These are phyloP conservation scores for Trichoderma lentiforme DNA, from an alignment of 2,329 filamentous ascomycete genomes.

Conservation along the genomic window DNA sequence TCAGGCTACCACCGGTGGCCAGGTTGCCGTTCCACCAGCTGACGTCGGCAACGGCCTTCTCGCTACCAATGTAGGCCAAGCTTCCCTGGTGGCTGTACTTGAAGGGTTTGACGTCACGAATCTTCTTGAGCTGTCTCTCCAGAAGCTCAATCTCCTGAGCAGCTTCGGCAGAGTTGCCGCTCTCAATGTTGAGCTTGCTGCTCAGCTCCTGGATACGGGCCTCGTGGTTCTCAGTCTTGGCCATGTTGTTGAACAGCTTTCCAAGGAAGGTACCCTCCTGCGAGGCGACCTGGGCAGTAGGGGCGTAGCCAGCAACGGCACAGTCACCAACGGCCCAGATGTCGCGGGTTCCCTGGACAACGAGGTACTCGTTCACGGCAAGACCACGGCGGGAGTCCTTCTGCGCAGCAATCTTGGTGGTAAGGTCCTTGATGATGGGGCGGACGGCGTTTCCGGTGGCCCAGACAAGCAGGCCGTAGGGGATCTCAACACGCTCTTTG, in stretches of 20 bases:
- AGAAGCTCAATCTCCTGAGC: constrained; percentile 75
- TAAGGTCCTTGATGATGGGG: constrained; percentile 84
- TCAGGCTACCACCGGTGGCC: constrained; percentile 86
- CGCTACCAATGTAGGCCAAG: constrained; percentile 95
- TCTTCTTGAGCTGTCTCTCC: constrained; percentile 80
- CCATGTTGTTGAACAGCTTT: constrained; percentile 97
- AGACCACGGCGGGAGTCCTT: constrained; percentile 93
- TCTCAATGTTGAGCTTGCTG: constrained; percentile 56
- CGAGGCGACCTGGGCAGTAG: constrained; percentile 91
- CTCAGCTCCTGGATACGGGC: constrained; percentile 67
- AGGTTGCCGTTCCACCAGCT: constrained; percentile 97
- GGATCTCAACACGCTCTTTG: constrained; percentile 77
- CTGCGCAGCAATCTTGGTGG: constrained; percentile 87
- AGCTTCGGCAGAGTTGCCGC: constrained; percentile 64
- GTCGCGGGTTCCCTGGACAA: constrained; percentile 94
- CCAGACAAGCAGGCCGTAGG: constrained; percentile 96
- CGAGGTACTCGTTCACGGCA: constrained; percentile 96
- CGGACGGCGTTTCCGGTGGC: constrained; percentile 95
- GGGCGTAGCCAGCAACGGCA: constrained; percentile 94
- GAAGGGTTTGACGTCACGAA: constrained; percentile 96
- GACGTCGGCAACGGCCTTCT: constrained; percentile 96
- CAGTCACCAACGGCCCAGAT: constrained; percentile 99
- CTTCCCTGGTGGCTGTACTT: constrained; percentile 98
- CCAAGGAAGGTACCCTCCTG: constrained; percentile 96
- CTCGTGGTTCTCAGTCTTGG: constrained; percentile 85